Conservation (phyloP, 805 yeast species). For the Diddensiella caesifluorescens region DNA sequence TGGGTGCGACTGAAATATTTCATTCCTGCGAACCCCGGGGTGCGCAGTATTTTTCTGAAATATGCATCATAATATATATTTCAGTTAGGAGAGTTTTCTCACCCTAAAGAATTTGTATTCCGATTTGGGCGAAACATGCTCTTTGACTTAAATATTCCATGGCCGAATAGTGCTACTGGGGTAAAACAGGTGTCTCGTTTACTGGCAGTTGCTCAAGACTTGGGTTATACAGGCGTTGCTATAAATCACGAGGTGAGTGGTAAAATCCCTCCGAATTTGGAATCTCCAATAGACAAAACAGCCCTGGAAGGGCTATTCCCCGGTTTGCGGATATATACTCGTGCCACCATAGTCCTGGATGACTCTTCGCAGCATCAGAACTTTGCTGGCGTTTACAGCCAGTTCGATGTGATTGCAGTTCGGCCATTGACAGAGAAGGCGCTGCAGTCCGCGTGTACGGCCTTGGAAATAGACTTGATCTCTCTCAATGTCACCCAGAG, state of each 20-base stretch:
- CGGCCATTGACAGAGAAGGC: conserved; percentile 78
- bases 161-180: conserved; percentile 27
- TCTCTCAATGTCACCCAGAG: conserved; percentile 62
- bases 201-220: conserved; percentile 25
- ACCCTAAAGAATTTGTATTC: background rate
- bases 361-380: conserved; percentile 75
- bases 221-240: conserved; percentile 73
- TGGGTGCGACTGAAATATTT: too few species aligned
- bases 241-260: conserved; percentile 46
- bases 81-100: background rate
- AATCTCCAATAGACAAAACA: conserved; percentile 37
- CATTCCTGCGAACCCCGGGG: background rate
- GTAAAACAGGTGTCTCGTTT: conserved; percentile 17
- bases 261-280: conserved; percentile 20
- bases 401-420: conserved; percentile 77
- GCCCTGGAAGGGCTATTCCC: conserved; percentile 33
- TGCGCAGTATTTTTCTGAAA: background rate
- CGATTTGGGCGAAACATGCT: conserved; percentile 3
- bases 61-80: too few species aligned
- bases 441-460: conserved; percentile 64
- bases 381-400: conserved; percentile 35
- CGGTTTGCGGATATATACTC: conserved; percentile 49
- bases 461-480: conserved; percentile 75
- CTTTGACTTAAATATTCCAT: conserved; percentile 34
- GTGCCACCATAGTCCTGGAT: conserved; percentile 70